Conservation (phyloP, 1,139 yeast genomes). For the Candida frijolesensis region DNA sequence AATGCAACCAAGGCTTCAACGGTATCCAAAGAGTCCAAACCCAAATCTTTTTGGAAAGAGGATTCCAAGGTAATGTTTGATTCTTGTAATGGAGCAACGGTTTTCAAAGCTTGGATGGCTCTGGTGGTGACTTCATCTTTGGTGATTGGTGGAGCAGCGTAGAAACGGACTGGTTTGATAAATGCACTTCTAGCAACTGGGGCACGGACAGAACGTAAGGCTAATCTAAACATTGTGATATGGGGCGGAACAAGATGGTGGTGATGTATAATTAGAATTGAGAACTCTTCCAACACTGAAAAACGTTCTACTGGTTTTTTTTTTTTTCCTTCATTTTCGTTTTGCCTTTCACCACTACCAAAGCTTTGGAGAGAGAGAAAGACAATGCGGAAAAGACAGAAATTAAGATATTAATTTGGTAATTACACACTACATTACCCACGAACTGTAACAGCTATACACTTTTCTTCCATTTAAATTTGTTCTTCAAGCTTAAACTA, state of each 20-base stretch:
- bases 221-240: constrained; percentile 39
- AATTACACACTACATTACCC: neutral
- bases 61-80: constrained; percentile 46
- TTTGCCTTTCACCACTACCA: neutral
- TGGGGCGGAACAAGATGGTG: neutral
- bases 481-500: constrained; percentile 5
- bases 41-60: constrained; percentile 62
- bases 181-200: constrained; percentile 28
- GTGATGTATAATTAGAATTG: neutral
- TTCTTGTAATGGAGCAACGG: constrained; percentile 54
- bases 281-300: neutral
- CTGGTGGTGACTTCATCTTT: constrained; percentile 50
- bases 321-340: neutral
- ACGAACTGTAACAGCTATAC: neutral
- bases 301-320: neutral
- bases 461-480: constrained; percentile 5
- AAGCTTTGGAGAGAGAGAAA: neutral
- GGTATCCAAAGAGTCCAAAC: constrained; percentile 71
- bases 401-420: neutral
- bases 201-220: constrained; percentile 41
- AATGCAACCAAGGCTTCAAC: constrained; percentile 73
- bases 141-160: constrained; percentile 50
- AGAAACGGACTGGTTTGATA: constrained; percentile 43
- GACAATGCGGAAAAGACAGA: neutral
- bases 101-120: constrained; percentile 53